Base-by-base conservation (phyloP, 2,329 filamentous ascomycete genomes). In the Paecilomyces sp. region DNA sequence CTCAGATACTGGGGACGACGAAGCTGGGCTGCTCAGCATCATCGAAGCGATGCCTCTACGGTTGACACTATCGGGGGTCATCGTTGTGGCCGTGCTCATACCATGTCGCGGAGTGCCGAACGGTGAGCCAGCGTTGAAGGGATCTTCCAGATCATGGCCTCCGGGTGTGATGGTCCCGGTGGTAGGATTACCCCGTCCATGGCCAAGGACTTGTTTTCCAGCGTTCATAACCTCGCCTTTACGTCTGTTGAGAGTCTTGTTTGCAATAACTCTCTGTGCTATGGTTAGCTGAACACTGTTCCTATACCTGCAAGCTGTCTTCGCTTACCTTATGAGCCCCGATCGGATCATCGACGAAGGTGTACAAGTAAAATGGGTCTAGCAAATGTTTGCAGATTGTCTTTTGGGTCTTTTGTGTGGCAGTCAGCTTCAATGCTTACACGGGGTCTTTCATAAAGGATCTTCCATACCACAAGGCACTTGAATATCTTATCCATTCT, bases 301-400 rank as follows among this genome's bases (percentile, higher is more conserved):
- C 3, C 18, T 47, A 18, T 18, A 18, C 41, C 9, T 47, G 41
- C 41, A 47, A 18, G n/a, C n/a, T 1, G 18, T 6, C 18, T 33
- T 47, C 18, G n/a, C 7, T 60, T 56, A 66, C 64, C 36, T 63
- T 69, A 33, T 61, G 61, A 22, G 67, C 60, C 12, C 59, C 66
- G 18, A 64, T 54, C 3, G 75, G 75, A 55, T 77, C 74, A 55
- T 77, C 73, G 31, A 77, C 66, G 52, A 77, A 69, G 3, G 64
- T 63, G 52, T 67, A 61, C 31, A 74, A 55, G 60, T 72, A 77
- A 7, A 65, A 61, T 1, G 70, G 63, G 55, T 75, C 74, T 15
- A 75, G 60, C 11, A 77, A 61, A 57, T 75, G 74, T 58, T 75
- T 75, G 68, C 73, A 76, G 33, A 77, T 72, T 0, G 74, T 72